Conservation (phyloP, 306 rosid species). For the Hippophae tibetana region DNA sequence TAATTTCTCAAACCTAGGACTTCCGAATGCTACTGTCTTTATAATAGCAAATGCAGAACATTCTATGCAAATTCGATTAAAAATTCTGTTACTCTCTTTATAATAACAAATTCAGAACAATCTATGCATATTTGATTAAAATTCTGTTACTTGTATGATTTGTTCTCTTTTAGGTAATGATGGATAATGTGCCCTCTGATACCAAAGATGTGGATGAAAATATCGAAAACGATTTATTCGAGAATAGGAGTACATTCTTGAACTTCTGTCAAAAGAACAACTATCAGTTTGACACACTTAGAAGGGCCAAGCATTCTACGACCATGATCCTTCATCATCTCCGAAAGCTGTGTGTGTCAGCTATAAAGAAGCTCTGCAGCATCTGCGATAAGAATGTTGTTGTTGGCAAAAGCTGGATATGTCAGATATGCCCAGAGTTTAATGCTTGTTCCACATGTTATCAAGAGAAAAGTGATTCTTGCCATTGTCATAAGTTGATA, state of each 20-base stretch:
- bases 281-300: slow-evolving; percentile 52
- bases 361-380: slow-evolving; percentile 21
- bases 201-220: slow-evolving; percentile 37
- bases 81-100: background rate
- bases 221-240: slow-evolving; percentile 30
- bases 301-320: slow-evolving; percentile 59
- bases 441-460: slow-evolving; percentile 32
- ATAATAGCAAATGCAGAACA: background rate
- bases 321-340: slow-evolving; percentile 46
- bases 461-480: slow-evolving; percentile 24
- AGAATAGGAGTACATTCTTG: slow-evolving; percentile 32
- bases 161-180: slow-evolving; percentile 24
- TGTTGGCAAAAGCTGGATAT: slow-evolving; percentile 27
- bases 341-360: slow-evolving; percentile 6
- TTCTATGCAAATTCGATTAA: slow-evolving; percentile 1
- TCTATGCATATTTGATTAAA: slow-evolving; percentile 1
- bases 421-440: slow-evolving; percentile 37
- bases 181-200: slow-evolving; percentile 26
- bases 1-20: background rate
- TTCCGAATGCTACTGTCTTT: background rate
- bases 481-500: slow-evolving; percentile 37
- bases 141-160: slow-evolving; percentile 2
- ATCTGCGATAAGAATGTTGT: slow-evolving; percentile 23
- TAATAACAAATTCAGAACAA: slow-evolving; percentile 1
- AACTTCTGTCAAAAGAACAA: slow-evolving; percentile 35